Conservation (phyloP, 1,284 basidiomycete species). For the Polyporus tsugae region DNA sequence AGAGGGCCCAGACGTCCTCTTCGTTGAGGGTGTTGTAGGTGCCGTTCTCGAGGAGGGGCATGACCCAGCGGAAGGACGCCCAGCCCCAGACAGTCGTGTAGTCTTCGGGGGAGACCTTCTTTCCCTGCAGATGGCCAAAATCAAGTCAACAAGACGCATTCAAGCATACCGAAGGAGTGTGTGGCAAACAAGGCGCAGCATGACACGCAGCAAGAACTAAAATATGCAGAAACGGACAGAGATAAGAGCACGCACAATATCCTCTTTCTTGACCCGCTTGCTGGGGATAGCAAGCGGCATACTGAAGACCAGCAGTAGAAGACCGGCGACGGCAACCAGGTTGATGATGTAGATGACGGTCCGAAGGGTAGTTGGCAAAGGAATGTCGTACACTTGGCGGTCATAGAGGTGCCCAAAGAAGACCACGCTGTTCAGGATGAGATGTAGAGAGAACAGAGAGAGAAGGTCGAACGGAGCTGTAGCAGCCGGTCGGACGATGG, state of each 20-base stretch:
- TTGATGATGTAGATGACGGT: constrained; percentile 51
- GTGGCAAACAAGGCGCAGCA: neutral
- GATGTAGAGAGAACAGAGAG: constrained; percentile 54
- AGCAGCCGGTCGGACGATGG: constrained; percentile 48
- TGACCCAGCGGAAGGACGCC: constrained; percentile 85
- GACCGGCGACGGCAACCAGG: constrained; percentile 47
- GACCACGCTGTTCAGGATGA: constrained; percentile 50
- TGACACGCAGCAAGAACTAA: neutral
- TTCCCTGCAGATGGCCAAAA: constrained; percentile 48
- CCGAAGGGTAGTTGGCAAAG: constrained; percentile 45
- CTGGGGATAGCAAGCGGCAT: constrained; percentile 71
- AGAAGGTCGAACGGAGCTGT: constrained; percentile 65
- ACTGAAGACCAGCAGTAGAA: constrained; percentile 54
- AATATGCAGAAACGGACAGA: neutral
- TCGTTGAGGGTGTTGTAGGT: constrained; percentile 69
- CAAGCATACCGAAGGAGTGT: neutral
- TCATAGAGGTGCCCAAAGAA: constrained; percentile 61
- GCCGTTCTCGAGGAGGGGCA: constrained; percentile 71
- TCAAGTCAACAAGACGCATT: neutral
- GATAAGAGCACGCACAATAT: constrained; percentile 51
- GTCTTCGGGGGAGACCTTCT: constrained; percentile 74
- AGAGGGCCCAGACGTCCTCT: constrained; percentile 76
- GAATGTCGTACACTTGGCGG: constrained; percentile 46
- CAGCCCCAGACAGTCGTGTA: constrained; percentile 79
- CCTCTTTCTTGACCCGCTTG: constrained; percentile 50